phyloP scores from a whole-genome alignment of 2,329 filamentous ascomycete species.

The Sarocladium kiliense region DNA sequence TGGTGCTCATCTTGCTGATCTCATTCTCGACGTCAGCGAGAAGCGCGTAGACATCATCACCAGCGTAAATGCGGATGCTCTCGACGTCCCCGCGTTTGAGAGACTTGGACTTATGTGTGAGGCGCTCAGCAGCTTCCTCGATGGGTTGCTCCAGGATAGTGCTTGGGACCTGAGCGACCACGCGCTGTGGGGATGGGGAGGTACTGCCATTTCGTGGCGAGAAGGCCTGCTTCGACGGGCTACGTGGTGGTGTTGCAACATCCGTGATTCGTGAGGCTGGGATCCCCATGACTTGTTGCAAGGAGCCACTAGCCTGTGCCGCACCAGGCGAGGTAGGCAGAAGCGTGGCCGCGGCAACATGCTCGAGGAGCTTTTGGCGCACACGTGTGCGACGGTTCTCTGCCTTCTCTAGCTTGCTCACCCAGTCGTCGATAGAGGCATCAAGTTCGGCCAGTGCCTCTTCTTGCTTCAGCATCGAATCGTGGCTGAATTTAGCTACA shows the following conservation, averaged over 20 bases:
- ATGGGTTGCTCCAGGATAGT: constrained; percentile 49
- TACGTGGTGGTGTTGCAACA: constrained; percentile 53
- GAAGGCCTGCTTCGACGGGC: constrained; percentile 43
- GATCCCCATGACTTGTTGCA: constrained; percentile 37
- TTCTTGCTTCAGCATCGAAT: constrained; percentile 73
- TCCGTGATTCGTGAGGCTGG: constrained; percentile 30
- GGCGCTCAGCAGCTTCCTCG: constrained; percentile 33
- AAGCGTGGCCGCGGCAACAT: constrained; percentile 67
- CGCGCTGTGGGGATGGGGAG: constrained; percentile 45
- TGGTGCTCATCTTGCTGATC: constrained; percentile 29
- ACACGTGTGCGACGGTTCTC: constrained; percentile 72
- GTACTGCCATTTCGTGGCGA: constrained; percentile 28
- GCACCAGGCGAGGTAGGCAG: constrained; percentile 30
- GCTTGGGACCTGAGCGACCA: constrained; percentile 49
- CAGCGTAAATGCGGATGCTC: constrained; percentile 64
- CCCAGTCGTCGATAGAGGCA: constrained; percentile 74
- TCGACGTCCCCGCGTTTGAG: constrained; percentile 43
- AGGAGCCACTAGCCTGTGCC: constrained; percentile 30
- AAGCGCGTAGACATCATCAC: constrained; percentile 61
- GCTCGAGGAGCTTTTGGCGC: constrained; percentile 75
- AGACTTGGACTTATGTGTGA: constrained; percentile 12
- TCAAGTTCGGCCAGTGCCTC: constrained; percentile 74
- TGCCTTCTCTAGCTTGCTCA: constrained; percentile 71
- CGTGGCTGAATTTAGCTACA: constrained; percentile 65
- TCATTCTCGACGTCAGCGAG: constrained; percentile 59